Conservation (phyloP, 768 basidiomycete genomes). For the Crucibulum laeve region DNA sequence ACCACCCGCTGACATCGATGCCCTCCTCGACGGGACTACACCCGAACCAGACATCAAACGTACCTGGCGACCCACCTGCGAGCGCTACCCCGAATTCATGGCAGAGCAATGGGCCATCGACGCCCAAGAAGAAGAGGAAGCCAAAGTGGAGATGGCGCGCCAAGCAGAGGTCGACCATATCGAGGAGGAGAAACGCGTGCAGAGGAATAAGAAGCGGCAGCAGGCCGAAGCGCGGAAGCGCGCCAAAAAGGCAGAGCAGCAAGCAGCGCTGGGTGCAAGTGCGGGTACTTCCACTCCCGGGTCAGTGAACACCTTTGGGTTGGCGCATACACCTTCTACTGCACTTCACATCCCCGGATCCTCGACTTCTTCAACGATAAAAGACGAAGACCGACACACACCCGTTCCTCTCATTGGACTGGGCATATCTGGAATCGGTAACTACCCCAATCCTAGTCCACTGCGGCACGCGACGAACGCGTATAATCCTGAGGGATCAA, state of each 20-base stretch:
- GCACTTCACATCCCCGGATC: no score
- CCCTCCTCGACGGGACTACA: conserved; percentile 37
- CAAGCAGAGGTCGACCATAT: conserved; percentile 32
- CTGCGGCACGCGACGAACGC: conserved; percentile 39
- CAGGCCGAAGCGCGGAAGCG: conserved; percentile 46
- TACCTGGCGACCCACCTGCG: conserved; percentile 76
- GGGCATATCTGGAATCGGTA: neutral
- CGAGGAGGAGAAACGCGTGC: conserved; percentile 47
- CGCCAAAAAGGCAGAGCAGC: conserved; percentile 11
- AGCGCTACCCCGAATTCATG: conserved; percentile 85
- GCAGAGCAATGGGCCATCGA: conserved; percentile 78
- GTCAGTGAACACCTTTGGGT: no score
- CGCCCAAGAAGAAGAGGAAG: conserved; percentile 70
- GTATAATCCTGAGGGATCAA: conserved; percentile 22
- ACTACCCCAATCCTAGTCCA: conserved; percentile 38
- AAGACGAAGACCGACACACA: conserved; percentile 1
- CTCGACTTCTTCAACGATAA: neutral
- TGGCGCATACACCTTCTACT: no score
- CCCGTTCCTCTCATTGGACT: neutral
- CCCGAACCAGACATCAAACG: conserved; percentile 21
- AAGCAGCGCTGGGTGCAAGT: neutral
- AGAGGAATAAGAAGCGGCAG: conserved; percentile 43
- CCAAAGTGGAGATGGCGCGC: conserved; percentile 37
- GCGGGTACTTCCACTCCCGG: no score
- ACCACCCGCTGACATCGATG: conserved; percentile 77